Evolutionary conservation across 225 moss, liverwort and hornwort genomes (phyloP), one percentile per base, ranked within the genome.

Genomic region (Physcomitrellopsis africana): DNA sequence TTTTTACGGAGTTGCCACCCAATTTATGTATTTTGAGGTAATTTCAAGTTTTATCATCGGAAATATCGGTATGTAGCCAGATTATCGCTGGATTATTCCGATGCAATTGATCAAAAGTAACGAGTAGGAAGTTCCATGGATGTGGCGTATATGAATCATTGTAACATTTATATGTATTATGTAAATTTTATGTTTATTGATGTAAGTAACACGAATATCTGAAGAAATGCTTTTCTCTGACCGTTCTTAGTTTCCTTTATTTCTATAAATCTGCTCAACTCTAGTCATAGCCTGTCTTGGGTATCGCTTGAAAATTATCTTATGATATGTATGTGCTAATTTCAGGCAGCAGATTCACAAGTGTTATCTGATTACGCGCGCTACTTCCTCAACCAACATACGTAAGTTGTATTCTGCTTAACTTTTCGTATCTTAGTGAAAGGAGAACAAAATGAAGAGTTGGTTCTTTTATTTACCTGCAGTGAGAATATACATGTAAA

Each of bases 261-360:
- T 12, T 42, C 5, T 46, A 17, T 37, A 41, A 1, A 17, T 42
- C 27, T 62, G 7, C 3, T 76, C 76, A 23, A 47, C 8, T 24
- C 43, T 19, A 24, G 8, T 48, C 29, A 23, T 63, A 18, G 14
- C 12, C 63, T 49, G 42, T 14, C 11, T 57, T 26, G 19, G 11
- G 75, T 17, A 48, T 13, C 51, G 19, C 62, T 27, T 73, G 53
- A 23, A 22, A 73, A 54, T 68, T 24, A 19, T 72, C 57, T 73
- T 42, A 72, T 77, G 51, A 3, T 75, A 19, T 58, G 54, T 44
- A 48, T 76, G 13, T 72, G 77, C 60, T 27, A 65, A 70, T 71
- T 69, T 72, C 86, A 96, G 94, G 96, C 96, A 65, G 94, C 96
- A 66, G 94, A 97, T 72, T 91, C 96, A 42, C 96, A 97, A 79